Base-by-base conservation (phyloP, 805 yeast species). In the Myxozyma udenii region DNA sequence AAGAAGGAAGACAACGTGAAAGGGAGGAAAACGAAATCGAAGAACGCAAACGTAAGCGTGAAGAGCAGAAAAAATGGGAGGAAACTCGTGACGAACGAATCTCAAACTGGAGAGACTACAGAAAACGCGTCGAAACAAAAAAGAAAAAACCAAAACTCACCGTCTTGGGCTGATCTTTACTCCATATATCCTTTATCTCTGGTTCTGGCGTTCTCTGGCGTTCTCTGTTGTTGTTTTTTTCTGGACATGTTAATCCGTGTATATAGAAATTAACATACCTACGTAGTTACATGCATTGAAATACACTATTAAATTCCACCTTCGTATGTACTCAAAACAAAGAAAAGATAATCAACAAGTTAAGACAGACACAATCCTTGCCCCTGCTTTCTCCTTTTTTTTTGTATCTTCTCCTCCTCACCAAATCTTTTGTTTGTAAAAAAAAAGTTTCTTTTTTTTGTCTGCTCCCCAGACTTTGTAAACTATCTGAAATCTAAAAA, bases 1-100 rank as follows among this genome's bases (percentile, higher is more conserved):
- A 72, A 45, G 78, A 76, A 46, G 71, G 72, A 0, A 58, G 70
- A 19, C 68, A 68, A 53, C 61, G 63, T 32, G 66, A 71, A 23
- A 66, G 69, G 48, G 62, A 64, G n/a, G 72, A 69, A 39, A 62
- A 62, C 41, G 71, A 64, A 26, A 51, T 53, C 18, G 66, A 66
- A 14, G 69, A 70, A 50, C 66, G 68, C 11, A 64, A 69, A 39
- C 66, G 66, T 47, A 64, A 70, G 44, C 53, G 63, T 37, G 68
- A 77, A 41, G 64, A 73, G 59, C 76, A 74, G 35, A 64, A 70
- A 44, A 68, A 71, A 19, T 84, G 89, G 89, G 88, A 83, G 58
- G 78, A 75, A 46, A 74, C 74, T 12, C 56, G 87, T 43, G 87
- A 80, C 39, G 64, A 64, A 9, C 66, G 89, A 33, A 86, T 84